Percentiles rank a stretch among this genome's conserved stretches.
Evolutionary conservation across 225 moss, liverwort and hornwort species (phyloP).

Genomic region (Marchantia polymorpha): DNA sequence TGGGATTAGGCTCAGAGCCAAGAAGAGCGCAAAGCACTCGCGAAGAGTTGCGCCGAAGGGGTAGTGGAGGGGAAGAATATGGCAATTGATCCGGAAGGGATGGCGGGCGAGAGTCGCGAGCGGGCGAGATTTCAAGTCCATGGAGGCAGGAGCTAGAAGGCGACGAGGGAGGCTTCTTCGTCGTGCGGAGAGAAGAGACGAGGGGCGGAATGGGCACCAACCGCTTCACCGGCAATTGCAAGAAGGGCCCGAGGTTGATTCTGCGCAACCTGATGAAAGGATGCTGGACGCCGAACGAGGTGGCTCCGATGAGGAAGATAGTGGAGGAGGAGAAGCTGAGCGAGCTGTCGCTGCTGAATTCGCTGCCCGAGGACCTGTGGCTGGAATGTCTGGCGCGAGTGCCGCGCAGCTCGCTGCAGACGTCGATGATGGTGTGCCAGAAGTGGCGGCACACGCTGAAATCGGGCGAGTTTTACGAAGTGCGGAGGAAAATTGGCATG

Average conservation of each 20-base stretch:
- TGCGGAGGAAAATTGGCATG: conserved; percentile 55
- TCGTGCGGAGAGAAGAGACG: not conserved
- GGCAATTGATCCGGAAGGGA: not conserved
- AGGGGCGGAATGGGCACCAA: conserved; percentile 4
- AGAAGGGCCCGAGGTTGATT: conserved; percentile 37
- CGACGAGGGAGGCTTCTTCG: not conserved
- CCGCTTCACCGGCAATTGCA: conserved; percentile 12
- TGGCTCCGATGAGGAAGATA: conserved; percentile 16
- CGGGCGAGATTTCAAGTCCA: not conserved
- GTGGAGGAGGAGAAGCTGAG: conserved; percentile 1
- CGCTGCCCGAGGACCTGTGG: conserved; percentile 67
- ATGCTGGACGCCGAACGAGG: conserved; percentile 30
- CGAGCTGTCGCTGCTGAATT: conserved; percentile 33
- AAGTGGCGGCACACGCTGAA: conserved; percentile 71
- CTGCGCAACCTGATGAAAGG: conserved; percentile 28
- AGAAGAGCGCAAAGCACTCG: too few relatives aligned
- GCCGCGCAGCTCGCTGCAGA: conserved; percentile 63
- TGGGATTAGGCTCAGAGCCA: too few relatives aligned
- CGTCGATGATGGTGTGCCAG: conserved; percentile 83
- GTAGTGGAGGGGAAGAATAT: not conserved
- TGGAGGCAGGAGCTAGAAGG: not conserved
- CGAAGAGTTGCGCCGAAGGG: too few relatives aligned
- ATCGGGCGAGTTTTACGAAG: conserved; percentile 72
- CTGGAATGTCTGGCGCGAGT: conserved; percentile 77
- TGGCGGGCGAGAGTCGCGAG: not conserved